Evolutionary conservation across 352 stramenopile genomes (phyloP).

Genomic region (Peronosclerospora sorghi): DNA sequence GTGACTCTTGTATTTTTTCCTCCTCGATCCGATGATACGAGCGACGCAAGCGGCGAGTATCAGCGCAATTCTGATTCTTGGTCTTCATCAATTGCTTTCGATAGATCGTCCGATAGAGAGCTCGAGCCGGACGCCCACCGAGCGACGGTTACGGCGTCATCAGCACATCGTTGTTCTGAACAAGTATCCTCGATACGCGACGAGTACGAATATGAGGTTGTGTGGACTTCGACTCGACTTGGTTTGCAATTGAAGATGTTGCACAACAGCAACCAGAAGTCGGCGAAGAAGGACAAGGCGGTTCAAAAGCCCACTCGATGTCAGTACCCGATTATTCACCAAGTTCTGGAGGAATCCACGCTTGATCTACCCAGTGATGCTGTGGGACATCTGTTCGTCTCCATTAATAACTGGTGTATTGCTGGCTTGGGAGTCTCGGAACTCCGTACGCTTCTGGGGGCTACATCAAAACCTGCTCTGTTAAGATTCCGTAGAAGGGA

Average conservation of each 20-base stretch:
- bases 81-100: background rate
- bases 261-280: background rate
- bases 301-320: background rate
- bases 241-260: constrained; percentile 20
- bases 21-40: constrained; percentile 3
- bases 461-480: constrained; percentile 24
- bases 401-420: constrained; percentile 25
- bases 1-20: constrained; percentile 38
- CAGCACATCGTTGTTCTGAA: background rate
- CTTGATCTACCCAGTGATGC: constrained; percentile 23
- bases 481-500: constrained; percentile 22
- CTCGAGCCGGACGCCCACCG: constrained; percentile 6
- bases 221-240: constrained; percentile 17
- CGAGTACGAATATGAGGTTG: constrained; percentile 20
- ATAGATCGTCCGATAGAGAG: background rate
- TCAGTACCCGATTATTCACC: constrained; percentile 18
- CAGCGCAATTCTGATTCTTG: constrained; percentile 1
- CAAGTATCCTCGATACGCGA: constrained; percentile 1
- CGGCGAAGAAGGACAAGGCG: background rate
- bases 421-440: constrained; percentile 12
- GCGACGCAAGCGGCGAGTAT: constrained; percentile 9
- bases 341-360: constrained; percentile 21
- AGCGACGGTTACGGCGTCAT: constrained; percentile 1
- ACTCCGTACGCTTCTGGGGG: constrained; percentile 22
- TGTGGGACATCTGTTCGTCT: constrained; percentile 27